phyloP scores from a whole-genome alignment of 2,329 filamentous ascomycete genomes.

The Xylariaceae sp. region DNA sequence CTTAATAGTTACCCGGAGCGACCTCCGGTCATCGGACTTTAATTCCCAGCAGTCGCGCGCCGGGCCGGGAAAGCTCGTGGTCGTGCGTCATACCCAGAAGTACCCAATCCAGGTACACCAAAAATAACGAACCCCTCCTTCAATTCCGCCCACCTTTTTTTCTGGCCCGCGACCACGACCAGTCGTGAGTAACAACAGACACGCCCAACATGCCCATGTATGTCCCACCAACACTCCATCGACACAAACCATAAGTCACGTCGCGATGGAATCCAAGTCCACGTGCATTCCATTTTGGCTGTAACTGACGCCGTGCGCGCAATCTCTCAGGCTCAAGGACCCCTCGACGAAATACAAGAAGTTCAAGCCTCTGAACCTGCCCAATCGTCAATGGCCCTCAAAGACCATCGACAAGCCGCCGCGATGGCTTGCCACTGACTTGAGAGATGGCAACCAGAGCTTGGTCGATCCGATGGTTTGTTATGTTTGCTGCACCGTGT shows the following conservation, averaged over 20 bases:
- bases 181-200: not conserved
- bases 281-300: not conserved
- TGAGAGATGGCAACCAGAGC: conserved; percentile 92
- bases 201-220: conserved; percentile 2
- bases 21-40: not conserved
- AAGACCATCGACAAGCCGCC: conserved; percentile 80
- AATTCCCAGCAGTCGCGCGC: not conserved
- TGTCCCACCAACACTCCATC: not conserved
- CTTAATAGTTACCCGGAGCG: too few species aligned
- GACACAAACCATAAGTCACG: not conserved
- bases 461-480: conserved; percentile 87
- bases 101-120: not conserved
- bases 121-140: not conserved
- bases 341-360: conserved; percentile 72
- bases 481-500: conserved; percentile 5
- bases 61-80: not conserved
- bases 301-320: not conserved
- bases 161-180: not conserved
- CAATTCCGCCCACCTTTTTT: not conserved
- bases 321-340: conserved; percentile 33
- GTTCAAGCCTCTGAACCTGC: conserved; percentile 63
- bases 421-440: conserved; percentile 83
- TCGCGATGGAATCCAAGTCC: not conserved
- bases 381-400: conserved; percentile 76
- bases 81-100: not conserved